Base-by-base conservation (phyloP, 2,329 filamentous ascomycete genomes). In the Xylariales sp. region DNA sequence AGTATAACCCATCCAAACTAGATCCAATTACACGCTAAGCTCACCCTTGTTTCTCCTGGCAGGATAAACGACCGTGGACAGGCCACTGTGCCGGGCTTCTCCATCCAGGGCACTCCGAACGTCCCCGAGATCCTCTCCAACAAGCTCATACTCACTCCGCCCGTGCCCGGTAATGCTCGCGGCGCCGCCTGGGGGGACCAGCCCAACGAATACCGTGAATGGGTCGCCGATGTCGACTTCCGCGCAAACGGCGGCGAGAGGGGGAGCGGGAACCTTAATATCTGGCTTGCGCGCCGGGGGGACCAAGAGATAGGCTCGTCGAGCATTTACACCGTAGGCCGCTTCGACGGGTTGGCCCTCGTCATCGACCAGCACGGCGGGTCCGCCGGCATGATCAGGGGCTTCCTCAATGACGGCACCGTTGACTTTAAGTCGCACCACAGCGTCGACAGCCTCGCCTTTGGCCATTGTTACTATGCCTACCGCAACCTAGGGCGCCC, bases 401-500 rank as follows among this genome's bases (percentile, higher is more conserved):
- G 92, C 18, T 99, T 98, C 83, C 83, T 99, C 72, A 99, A 98
- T 81, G 96, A 98, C 79, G 95, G 94, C 56, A 88, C 84, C 45
- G 90, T 87, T 72, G 93, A 97, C 79, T 97, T 91, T 84, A 90
- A 89, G 76, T 85, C 86, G 64, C 91, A 94, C 74, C 85, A 89
- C 72, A 91, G 88, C 75, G 89, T 97, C 16, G 94, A 97, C 81
- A 90, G 88, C 73, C 86, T 97, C 60, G 92, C 95, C 16, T 99
- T 99, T 78, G 96, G 94, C 14, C 93, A 97, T 81, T 99, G 96
- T 84, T 88, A 91, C 75, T 96, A 96, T 79, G 81, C 89, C 53
- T 99, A 97, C 84, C 92, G 96, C 73, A 99, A 99, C 81, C 86
- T 97, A 28, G 96, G 96, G 18, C 88, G 92, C 5, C 91, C 94